Percentiles rank a stretch among this genome's conserved stretches.
Conservation (phyloP, 2,329 filamentous ascomycete species). For the Ilyonectria mors-panacis region DNA sequence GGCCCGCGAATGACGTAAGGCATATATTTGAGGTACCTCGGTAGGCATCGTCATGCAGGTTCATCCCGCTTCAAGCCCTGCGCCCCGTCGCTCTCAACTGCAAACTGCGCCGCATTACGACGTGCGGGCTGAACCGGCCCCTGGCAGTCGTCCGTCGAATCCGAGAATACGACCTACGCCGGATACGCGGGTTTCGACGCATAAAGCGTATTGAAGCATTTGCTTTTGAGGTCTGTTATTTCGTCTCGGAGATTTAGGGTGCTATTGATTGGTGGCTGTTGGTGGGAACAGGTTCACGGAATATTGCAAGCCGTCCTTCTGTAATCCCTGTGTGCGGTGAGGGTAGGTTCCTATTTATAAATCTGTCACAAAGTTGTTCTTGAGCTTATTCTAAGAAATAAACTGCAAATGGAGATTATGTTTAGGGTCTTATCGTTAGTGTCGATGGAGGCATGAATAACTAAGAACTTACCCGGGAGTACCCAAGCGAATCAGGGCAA, state of each 20-base stretch:
- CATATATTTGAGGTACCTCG: constrained; percentile 5
- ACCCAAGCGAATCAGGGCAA: not conserved
- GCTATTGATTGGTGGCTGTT: not conserved
- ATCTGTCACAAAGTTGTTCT: too few relatives aligned
- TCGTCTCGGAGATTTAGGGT: not conserved
- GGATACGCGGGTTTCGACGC: constrained; percentile 1
- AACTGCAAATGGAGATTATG: too few relatives aligned
- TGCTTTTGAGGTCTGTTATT: not conserved
- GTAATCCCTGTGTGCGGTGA: too few relatives aligned
- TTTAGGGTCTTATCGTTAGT: too few relatives aligned
- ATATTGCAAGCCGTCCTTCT: too few relatives aligned
- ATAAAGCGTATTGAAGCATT: not conserved
- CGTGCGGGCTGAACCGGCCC: not conserved
- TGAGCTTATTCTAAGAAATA: too few relatives aligned
- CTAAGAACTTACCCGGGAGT: not conserved
- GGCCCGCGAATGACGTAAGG: constrained; percentile 10
- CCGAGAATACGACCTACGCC: not conserved
- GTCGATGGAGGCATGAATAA: not conserved
- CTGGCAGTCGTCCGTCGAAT: not conserved
- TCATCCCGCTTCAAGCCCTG: not conserved
- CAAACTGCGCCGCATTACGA: constrained; percentile 8
- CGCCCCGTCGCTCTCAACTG: not conserved
- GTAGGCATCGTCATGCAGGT: constrained; percentile 17
- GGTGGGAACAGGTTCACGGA: not conserved
- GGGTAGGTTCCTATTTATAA: too few relatives aligned